Base-by-base conservation (phyloP, 345 rosid genomes). In the Xanthoceras sorbifolium region DNA sequence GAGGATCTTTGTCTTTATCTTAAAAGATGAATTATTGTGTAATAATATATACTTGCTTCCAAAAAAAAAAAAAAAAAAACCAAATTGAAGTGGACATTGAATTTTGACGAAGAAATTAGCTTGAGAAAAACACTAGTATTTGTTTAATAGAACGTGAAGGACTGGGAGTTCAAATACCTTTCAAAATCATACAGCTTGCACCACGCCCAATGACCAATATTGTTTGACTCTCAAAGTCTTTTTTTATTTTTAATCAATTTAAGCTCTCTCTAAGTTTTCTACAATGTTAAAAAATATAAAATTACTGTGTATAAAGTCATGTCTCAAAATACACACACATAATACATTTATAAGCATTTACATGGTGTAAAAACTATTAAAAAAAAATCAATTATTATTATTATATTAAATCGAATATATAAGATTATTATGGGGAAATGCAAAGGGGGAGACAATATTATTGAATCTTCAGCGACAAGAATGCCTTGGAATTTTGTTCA, bases 171-270 rank as follows among this genome's bases (percentile, higher is more conserved):
- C 3, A 2, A 68, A 40, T 17, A 44, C 7, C 55, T 76, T 85
- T 85, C 86, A 83, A 85, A 83, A 73, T 71, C 78, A 57, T 60
- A 76, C 83, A 81, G 76, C 90, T 71, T 32, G 87, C 87, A 82
- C 76, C 72, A 57, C 87, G 84, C 87, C 83, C 85, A 77, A 82
- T 77, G 77, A 57, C 44, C n/a, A n/a, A n/a, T n/a, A n/a, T 65
- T 18, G 61, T 71, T 76, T 78, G 78, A 81, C 79, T 69, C 28
- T 57, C 3, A 20, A 40, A 9, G 12, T 46, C 12, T 57, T 20
- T 44, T 12, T 44, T 3, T 15, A 11, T 46, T 14, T 57, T 55
- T 25, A 5, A 28, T 64, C 17, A 46, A 46, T 32, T 48, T 15
- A 12, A 22, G 6, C 11, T 32, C 25, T 44, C 54, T 60, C n/a